Base-by-base conservation (phyloP, 306 rosid species). In the Parietaria judaica region DNA sequence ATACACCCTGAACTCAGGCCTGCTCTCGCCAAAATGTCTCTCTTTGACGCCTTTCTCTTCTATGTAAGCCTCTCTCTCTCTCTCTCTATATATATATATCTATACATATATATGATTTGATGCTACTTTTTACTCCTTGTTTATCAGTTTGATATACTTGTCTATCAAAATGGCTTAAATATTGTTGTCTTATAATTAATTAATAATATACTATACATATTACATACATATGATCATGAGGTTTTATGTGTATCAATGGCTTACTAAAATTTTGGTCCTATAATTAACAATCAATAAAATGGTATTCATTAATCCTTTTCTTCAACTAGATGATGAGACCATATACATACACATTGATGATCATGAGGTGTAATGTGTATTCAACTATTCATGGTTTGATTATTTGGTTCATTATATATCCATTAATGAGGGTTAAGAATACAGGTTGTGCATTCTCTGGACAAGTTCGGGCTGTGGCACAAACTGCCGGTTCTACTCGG, bases 381-480 rank as follows among this genome's bases (percentile, higher is more conserved):
- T n/a, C n/a, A n/a, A n/a, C n/a, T n/a, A n/a, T n/a, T 35, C 64
- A 14, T 66, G 58, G 17, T 2, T 39, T 36, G 60, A 5, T 6
- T 51, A 5, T 51, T 4, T 50, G 54, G 7, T n/a, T n/a, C n/a
- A n/a, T n/a, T n/a, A n/a, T n/a, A n/a, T n/a, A n/a, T n/a, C n/a
- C n/a, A n/a, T n/a, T n/a, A n/a, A n/a, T n/a, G n/a, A n/a, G n/a
- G n/a, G n/a, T 12, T 44, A 31, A 41, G 4, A 8, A 51, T 41
- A 16, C 68, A 81, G 91, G 74, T 78, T 9, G 64, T 84, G 36
- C 91, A 82, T 69, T 65, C 78, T 11, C 79, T 80, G 71, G 95
- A 87, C 83, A 84, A 74, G 78, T 58, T 80, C 51, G 86, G 47
- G 39, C 17, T 74, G 50, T 87, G 95, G 95, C 86, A 84, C 60